Evolutionary conservation across 306 rosid species (phyloP), one percentile per base, ranked within the genome.

Genomic region (Malus sieversii): DNA sequence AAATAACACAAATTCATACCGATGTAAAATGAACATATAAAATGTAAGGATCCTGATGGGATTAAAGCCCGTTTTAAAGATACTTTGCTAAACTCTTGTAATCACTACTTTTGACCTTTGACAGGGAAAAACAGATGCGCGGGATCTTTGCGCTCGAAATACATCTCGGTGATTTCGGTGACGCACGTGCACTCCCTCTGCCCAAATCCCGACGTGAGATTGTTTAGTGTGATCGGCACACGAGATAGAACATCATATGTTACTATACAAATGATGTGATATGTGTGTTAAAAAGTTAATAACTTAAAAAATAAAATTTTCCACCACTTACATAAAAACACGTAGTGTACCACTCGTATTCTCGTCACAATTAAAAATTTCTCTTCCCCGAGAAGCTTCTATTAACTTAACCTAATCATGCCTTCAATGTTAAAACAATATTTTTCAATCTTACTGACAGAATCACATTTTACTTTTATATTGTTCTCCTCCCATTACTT

Each of bases 101-200:
- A 75, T 80, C 83, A 44, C 77, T 23, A 78, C 88, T 85, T 91
- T 89, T 89, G 97, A 91, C 94, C 97, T 80, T 91, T 87, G 97
- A 91, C 97, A 27, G 65, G 13, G 20, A 51, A n/a, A 82, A 82
- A 82, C 97, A 91, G 93, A 90, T 91, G 97, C 93, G 68, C 61
- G 72, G 85, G 87, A 87, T 79, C 89, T 76, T 76, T 84, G 73
- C 65, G 58, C 82, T 79, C 78, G 81, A 87, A 74, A 59, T 61
- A 72, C 77, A 32, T 65, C 82, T 87, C 90, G 92, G 79, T 82
- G 92, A 81, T 86, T 84, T 91, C 89, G 89, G 92, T 80, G 82
- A 82, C 86, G 90, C 92, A 87, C 97, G 97, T 87, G 97, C 92
- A 83, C 44, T 83, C 75, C 69, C 84, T 22, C 84, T 86, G 84